These are phyloP conservation scores for Hysterium pulicare DNA, from an alignment of 2,329 filamentous ascomycete genomes.

Conservation along the genomic window DNA sequence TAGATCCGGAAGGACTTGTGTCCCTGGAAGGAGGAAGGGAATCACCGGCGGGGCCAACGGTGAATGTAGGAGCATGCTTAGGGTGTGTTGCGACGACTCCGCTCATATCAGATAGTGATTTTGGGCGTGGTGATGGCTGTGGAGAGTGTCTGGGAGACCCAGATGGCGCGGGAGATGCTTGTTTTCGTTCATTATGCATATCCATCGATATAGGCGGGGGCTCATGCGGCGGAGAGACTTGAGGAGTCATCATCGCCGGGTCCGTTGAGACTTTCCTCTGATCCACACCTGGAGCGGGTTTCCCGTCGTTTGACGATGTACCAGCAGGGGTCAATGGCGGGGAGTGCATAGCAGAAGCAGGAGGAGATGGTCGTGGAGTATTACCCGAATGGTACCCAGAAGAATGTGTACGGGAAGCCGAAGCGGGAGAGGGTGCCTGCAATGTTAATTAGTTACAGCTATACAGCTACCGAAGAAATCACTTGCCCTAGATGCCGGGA, in stretches of 20 bases:
- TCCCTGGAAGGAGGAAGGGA: conserved; percentile 54
- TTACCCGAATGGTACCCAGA: conserved; percentile 51
- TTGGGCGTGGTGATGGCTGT: conserved; percentile 38
- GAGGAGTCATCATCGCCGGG: conserved; percentile 54
- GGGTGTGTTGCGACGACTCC: conserved; percentile 45
- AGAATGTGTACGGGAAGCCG: conserved; percentile 43
- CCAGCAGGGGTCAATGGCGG: conserved; percentile 86
- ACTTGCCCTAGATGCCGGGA: conserved; percentile 79
- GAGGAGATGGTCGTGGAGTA: conserved; percentile 66
- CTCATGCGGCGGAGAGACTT: conserved; percentile 54
- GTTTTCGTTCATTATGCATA: conserved; percentile 20
- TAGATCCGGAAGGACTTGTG: conserved; percentile 60
- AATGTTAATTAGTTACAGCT: conserved; percentile 23
- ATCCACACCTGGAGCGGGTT: conserved; percentile 30
- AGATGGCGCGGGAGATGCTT: conserved; percentile 21
- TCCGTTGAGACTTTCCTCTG: conserved; percentile 37
- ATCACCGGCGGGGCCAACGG: conserved; percentile 55
- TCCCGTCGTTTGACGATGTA: conserved; percentile 59
- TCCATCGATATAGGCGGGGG: conserved; percentile 48
- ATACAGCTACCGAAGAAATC: conserved; percentile 23
- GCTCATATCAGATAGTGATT: conserved; percentile 43
- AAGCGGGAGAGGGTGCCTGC: conserved; percentile 48
- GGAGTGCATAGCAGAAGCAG: conserved; percentile 71
- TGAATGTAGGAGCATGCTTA: conserved; percentile 53
- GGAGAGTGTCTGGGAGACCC: conserved; percentile 27